Base-by-base conservation (phyloP, 1,284 basidiomycete species). In the Cutaneotrichosporon cavernicola region DNA sequence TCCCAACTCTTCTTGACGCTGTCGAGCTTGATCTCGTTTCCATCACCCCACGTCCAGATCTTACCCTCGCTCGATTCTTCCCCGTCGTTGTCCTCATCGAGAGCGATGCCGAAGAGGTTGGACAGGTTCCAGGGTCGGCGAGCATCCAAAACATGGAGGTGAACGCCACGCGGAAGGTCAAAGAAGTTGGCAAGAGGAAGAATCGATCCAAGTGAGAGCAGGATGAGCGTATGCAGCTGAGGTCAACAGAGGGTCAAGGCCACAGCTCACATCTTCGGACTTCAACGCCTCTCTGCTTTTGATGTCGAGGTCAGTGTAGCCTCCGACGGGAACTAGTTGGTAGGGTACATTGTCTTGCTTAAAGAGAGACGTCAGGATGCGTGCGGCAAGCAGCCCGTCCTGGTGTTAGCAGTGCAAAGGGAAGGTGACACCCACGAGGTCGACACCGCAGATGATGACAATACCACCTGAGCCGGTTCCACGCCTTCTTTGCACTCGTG, bases 271-370 rank as follows among this genome's bases (percentile, higher is more conserved):
- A 38, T 68, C 66, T 16, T 65, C 66, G 1, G 63, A 63, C 1
- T 47, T 62, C 8, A 86, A 81, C 30, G 94, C 85, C 68, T 91
- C 89, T 58, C 89, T 85, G 61, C 85, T 84, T 72, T 89, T 84
- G 9, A 78, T 77, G 66, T 89, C 86, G 9, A 97, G 81, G 68
- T 90, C 89, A 22, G 86, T 84, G 69, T 92, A 90, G 1, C 94
- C 93, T 32, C 92, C 89, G 1, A 98, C 89, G n/a, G 96, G 96
- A 26, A 94, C 88, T 66, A 94, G 87, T 51, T 91, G 87, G 80
- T 97, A 90, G 75, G 90, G 89, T 26, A 99, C 87, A 72, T 97
- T 93, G 83, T 99, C 97, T 70, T 96, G 91, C 69, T 88, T 90
- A 80, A 99, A 88, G 22, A 99, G 83, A 43, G 89, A 88, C n/a